phyloP scores from a whole-genome alignment of 2,329 filamentous ascomycete species.

The Diaporthe vaccinii region DNA sequence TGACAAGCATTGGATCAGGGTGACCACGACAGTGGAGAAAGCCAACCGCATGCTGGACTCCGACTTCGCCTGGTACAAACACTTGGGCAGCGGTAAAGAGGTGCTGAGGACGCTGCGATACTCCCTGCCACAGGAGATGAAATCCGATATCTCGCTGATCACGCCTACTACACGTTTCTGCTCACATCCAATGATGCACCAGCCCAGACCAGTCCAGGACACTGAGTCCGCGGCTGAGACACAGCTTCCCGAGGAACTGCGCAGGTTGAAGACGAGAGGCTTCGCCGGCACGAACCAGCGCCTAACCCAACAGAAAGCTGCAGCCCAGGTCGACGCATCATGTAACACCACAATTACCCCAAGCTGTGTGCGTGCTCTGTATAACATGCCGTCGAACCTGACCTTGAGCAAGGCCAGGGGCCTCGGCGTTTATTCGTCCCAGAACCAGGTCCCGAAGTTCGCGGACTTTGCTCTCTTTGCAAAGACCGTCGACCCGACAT shows the following conservation, averaged over 20 bases:
- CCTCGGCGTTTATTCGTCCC: slow-evolving; percentile 61
- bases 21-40: slow-evolving; percentile 43
- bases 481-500: slow-evolving; percentile 19
- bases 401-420: slow-evolving; percentile 10
- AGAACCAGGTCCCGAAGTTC: slow-evolving; percentile 58
- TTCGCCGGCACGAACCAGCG: slow-evolving; percentile 2
- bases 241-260: slow-evolving; percentile 7
- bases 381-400: slow-evolving; percentile 50
- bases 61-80: slow-evolving; percentile 45
- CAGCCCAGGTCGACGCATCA: slow-evolving; percentile 41
- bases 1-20: slow-evolving; percentile 45
- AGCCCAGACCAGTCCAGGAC: not conserved
- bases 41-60: slow-evolving; percentile 47
- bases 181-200: slow-evolving; percentile 19
- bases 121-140: slow-evolving; percentile 35
- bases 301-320: slow-evolving; percentile 4
- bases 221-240: not conserved
- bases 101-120: slow-evolving; percentile 37
- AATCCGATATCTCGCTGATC: slow-evolving; percentile 29
- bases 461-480: slow-evolving; percentile 39
- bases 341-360: slow-evolving; percentile 56
- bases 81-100: slow-evolving; percentile 43
- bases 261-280: slow-evolving; percentile 34
- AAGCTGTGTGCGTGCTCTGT: slow-evolving; percentile 59
- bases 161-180: slow-evolving; percentile 32